These are phyloP conservation scores for Starmera caribaea DNA, from an alignment of 805 yeast genomes.

Conservation along the genomic window DNA sequence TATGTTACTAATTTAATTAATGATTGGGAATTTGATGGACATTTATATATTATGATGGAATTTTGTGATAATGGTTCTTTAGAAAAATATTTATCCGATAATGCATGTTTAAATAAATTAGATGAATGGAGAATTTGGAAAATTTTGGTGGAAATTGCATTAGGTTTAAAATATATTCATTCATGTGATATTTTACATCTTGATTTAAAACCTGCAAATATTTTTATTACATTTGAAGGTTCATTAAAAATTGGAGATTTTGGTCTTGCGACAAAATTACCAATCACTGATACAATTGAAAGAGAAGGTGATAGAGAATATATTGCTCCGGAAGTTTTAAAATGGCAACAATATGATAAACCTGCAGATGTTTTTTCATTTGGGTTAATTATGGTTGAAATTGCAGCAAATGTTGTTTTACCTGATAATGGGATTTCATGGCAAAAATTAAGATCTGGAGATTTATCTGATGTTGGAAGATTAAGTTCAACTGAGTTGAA, in stretches of 20 bases:
- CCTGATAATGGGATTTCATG: slow-evolving; percentile 97
- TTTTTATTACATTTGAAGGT: slow-evolving; percentile 92
- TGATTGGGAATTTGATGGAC: slow-evolving; percentile 74
- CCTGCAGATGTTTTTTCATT: slow-evolving; percentile 94
- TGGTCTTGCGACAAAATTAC: slow-evolving; percentile 83
- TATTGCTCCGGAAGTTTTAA: slow-evolving; percentile 92
- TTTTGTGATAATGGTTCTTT: slow-evolving; percentile 91
- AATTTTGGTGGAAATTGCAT: slow-evolving; percentile 72
- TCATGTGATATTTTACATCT: slow-evolving; percentile 69
- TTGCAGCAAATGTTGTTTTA: slow-evolving; percentile 88
- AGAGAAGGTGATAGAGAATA: slow-evolving; percentile 96
- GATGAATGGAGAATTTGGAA: slow-evolving; percentile 99
- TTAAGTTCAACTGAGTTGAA: slow-evolving; percentile 61
- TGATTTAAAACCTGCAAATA: slow-evolving; percentile 92
- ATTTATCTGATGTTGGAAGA: slow-evolving; percentile 88
- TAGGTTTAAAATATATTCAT: slow-evolving; percentile 78
- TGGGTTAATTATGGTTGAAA: slow-evolving; percentile 87
- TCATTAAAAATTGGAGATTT: slow-evolving; percentile 91
- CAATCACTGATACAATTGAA: slow-evolving; percentile 61
- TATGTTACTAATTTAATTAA: slow-evolving; percentile 71
- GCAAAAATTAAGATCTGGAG: slow-evolving; percentile 94
- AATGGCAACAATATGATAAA: slow-evolving; percentile 72
- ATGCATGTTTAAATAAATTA: slow-evolving; percentile 62
- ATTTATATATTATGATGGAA: slow-evolving; percentile 87
- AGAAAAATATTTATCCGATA: slow-evolving; percentile 69